These are phyloP conservation scores for Flaveria robusta DNA, from an alignment of 129 eudicot genomes.

Conservation along the genomic window DNA sequence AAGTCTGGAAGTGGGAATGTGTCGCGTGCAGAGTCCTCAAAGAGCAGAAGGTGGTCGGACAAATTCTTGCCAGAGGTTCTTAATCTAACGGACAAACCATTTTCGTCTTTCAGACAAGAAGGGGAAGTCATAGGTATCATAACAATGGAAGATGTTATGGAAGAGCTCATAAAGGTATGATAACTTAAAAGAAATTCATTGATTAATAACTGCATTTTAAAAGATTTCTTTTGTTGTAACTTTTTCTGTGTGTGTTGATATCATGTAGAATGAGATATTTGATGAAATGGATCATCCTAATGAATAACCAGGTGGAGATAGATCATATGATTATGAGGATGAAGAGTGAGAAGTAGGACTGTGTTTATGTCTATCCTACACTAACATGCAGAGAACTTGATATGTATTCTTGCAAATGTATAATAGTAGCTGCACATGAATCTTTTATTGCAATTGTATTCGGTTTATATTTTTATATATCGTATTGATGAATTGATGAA, in stretches of 20 bases:
- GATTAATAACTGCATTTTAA: background rate
- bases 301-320: slow-evolving; percentile 19
- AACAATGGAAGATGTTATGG: slow-evolving; percentile 78
- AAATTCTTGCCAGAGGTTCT: slow-evolving; percentile 51
- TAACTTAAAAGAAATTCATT: background rate
- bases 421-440: slow-evolving; percentile 19
- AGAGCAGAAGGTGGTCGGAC: slow-evolving; percentile 61
- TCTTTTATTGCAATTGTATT: slow-evolving; percentile 28
- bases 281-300: slow-evolving; percentile 57
- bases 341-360: too few species aligned
- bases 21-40: slow-evolving; percentile 47
- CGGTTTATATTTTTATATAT: background rate
- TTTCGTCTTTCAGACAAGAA: slow-evolving; percentile 46
- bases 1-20: slow-evolving; percentile 43
- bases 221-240: background rate
- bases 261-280: slow-evolving; percentile 50
- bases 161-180: slow-evolving; percentile 58
- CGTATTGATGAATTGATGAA: background rate
- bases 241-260: background rate
- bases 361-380: background rate
- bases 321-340: too few species aligned
- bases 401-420: slow-evolving; percentile 21
- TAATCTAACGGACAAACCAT: slow-evolving; percentile 42
- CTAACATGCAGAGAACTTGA: slow-evolving; percentile 23
- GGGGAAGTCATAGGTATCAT: slow-evolving; percentile 70